Conservation (phyloP, 495 filamentous ascomycete genomes). For the Zalerion maritima region DNA sequence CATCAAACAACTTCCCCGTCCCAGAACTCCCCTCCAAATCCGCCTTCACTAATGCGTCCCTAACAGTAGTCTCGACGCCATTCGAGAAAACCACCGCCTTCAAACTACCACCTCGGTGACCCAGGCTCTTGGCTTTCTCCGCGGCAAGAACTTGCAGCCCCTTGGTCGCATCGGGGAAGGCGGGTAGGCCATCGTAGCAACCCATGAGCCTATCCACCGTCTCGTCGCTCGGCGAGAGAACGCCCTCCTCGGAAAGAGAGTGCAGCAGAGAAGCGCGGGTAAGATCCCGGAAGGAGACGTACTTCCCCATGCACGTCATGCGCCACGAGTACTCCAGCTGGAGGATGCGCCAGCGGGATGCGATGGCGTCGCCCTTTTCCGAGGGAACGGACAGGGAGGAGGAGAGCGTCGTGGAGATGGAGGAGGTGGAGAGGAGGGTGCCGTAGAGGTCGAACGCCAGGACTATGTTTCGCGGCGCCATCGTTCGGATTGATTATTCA, state of each 20-base stretch:
- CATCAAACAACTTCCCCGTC: conserved; percentile 37
- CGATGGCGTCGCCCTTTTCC: conserved; percentile 40
- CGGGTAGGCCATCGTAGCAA: conserved; percentile 52
- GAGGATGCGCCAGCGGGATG: conserved; percentile 34
- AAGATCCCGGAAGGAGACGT: conserved; percentile 49
- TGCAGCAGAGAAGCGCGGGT: conserved; percentile 49
- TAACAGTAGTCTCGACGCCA: conserved; percentile 50
- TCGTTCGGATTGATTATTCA: no score
- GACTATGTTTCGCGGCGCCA: conserved; percentile 28
- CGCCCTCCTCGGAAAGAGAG: conserved; percentile 41
- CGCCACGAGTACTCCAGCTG: conserved; percentile 79
- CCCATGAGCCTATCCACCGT: conserved; percentile 38
- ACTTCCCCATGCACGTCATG: conserved; percentile 66
- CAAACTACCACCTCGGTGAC: conserved; percentile 17
- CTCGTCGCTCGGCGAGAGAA: conserved; percentile 23
- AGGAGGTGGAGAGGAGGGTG: conserved; percentile 55
- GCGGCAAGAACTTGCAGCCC: conserved; percentile 32
- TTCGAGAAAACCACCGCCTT: conserved; percentile 62
- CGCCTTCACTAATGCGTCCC: conserved; percentile 47
- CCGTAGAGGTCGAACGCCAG: conserved; percentile 70
- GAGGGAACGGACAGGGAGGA: conserved; percentile 34
- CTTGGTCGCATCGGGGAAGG: conserved; percentile 52
- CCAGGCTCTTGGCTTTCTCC: conserved; percentile 11
- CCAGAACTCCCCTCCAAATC: no score
- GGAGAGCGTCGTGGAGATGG: conserved; percentile 41